Percentiles rank a stretch among this genome's conserved stretches.
These are phyloP conservation scores for Colletotrichum neosansevieriae DNA, from an alignment of 2,329 filamentous ascomycete genomes.

Conservation along the genomic window DNA sequence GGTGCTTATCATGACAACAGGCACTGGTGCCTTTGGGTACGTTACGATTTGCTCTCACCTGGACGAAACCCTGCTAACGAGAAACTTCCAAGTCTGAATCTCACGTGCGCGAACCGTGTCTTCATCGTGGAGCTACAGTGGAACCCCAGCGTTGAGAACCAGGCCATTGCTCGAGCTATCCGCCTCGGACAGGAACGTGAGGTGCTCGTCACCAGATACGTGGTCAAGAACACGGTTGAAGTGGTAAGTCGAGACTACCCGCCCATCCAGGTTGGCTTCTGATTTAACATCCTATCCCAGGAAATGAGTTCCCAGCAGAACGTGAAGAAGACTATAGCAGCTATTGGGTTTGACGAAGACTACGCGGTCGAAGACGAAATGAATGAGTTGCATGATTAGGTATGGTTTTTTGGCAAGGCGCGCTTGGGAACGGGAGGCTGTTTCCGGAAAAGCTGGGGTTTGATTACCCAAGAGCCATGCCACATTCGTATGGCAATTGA, in stretches of 20 bases:
- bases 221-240: constrained; percentile 57
- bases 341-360: constrained; percentile 26
- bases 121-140: constrained; percentile 67
- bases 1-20: constrained; percentile 65
- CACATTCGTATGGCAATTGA: no score
- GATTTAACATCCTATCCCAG: background rate
- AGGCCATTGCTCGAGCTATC: constrained; percentile 62
- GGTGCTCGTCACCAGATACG: constrained; percentile 60
- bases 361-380: background rate
- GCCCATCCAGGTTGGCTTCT: accelerated
- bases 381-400: constrained; percentile 4
- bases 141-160: constrained; percentile 65
- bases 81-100: constrained; percentile 54
- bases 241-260: constrained; percentile 48
- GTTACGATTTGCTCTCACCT: constrained; percentile 17
- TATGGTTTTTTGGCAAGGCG: background rate
- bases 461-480: no score
- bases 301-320: constrained; percentile 38
- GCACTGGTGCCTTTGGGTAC: constrained; percentile 64
- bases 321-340: constrained; percentile 27
- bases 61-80: background rate
- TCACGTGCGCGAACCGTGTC: constrained; percentile 60
- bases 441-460: no score
- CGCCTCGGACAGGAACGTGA: constrained; percentile 58
- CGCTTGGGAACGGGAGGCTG: background rate